Conservation (phyloP, 768 basidiomycete species). For the Nidula microcarpa region DNA sequence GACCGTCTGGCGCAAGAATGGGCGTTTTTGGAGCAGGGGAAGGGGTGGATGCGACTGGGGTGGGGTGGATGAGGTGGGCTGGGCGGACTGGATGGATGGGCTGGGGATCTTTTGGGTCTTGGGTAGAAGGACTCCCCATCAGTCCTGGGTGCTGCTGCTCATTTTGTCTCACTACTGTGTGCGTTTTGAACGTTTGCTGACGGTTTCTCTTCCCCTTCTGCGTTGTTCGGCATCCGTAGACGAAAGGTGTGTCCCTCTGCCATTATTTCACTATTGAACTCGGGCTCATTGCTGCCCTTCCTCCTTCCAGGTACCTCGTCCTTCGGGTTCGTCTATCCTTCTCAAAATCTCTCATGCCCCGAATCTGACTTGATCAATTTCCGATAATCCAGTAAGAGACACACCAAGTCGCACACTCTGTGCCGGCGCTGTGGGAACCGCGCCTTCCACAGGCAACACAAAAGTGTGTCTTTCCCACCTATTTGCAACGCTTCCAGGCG, state of each 20-base stretch:
- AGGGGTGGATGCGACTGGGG: conserved; percentile 20
- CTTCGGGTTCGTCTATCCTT: conserved; percentile 75
- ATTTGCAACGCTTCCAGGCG: no score
- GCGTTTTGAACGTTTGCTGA: conserved; percentile 12
- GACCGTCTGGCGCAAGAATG: conserved; percentile 11
- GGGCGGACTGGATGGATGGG: background rate
- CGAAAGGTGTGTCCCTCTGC: conserved; percentile 87
- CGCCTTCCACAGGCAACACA: conserved; percentile 98
- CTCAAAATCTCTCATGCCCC: background rate
- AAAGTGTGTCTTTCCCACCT: conserved; percentile 71
- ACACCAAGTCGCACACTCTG: conserved; percentile 95
- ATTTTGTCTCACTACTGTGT: conserved; percentile 3
- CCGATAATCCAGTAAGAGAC: conserved; percentile 71
- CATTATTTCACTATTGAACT: background rate
- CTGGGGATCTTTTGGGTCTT: no score
- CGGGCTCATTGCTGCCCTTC: conserved; percentile 1
- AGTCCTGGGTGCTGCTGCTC: background rate
- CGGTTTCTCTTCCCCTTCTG: conserved; percentile 15
- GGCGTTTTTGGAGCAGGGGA: conserved; percentile 8
- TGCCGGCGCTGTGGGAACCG: conserved; percentile 97
- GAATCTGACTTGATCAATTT: no score
- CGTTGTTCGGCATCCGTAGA: conserved; percentile 41
- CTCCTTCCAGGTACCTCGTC: conserved; percentile 81
- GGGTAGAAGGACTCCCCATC: no score
- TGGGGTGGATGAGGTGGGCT: conserved; percentile 21